Evolutionary conservation across 2,329 filamentous ascomycete genomes (phyloP).

Genomic region (Hypoxylon sp.): DNA sequence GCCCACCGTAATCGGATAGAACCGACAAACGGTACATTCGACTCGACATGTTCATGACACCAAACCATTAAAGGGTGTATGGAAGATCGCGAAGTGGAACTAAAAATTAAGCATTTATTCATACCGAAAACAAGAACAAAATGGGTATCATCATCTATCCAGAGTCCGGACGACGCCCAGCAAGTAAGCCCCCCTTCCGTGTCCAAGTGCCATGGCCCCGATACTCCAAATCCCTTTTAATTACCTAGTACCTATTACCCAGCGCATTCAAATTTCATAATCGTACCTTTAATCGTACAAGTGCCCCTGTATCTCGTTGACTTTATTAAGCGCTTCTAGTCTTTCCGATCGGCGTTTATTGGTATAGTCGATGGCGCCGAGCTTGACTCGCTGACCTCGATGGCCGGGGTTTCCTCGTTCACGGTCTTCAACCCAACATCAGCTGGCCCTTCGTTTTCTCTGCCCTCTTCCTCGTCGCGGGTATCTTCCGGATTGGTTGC

Average conservation of each 20-base stretch:
- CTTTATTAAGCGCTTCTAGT: background rate
- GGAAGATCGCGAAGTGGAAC: too few relatives aligned
- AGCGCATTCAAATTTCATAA: background rate
- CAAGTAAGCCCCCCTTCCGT: background rate
- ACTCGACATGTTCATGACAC: too few relatives aligned
- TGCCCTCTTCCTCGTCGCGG: constrained; percentile 9
- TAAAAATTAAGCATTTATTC: too few relatives aligned
- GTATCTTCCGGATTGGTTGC: background rate
- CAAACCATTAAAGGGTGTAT: too few relatives aligned
- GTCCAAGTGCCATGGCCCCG: background rate
- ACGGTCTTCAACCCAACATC: constrained; percentile 6
- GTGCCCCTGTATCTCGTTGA: background rate
- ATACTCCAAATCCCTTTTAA: background rate
- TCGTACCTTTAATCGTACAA: background rate
- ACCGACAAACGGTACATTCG: too few relatives aligned
- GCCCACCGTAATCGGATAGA: too few relatives aligned
- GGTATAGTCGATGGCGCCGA: background rate
- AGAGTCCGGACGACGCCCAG: background rate
- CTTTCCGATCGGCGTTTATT: background rate
- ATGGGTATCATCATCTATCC: constrained; percentile 26
- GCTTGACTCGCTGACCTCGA: background rate
- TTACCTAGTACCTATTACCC: background rate
- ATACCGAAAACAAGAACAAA: constrained; percentile 7
- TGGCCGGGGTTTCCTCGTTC: background rate
- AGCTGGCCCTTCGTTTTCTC: background rate